phyloP scores from a whole-genome alignment of 192 early-diverging fungal species.

The Umbelopsis isabellina region DNA sequence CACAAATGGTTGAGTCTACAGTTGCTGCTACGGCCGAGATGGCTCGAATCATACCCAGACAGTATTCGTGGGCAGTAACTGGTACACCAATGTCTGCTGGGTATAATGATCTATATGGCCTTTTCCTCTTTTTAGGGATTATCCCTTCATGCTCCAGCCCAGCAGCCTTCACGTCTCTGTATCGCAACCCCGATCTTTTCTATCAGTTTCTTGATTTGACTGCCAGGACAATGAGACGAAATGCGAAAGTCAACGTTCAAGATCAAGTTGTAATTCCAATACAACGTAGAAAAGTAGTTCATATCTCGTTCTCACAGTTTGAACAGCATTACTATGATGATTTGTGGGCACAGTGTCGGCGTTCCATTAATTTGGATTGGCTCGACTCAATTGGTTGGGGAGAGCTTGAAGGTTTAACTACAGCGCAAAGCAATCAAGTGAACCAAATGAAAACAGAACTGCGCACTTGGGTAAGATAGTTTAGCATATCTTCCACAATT shows the following conservation, averaged over 20 bases:
- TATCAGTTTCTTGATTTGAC: slow-evolving; percentile 34
- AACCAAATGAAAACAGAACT: slow-evolving; percentile 30
- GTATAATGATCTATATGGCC: slow-evolving; percentile 54
- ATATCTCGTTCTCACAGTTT: slow-evolving; percentile 54
- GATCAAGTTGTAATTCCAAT: slow-evolving; percentile 58
- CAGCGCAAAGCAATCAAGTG: slow-evolving; percentile 10
- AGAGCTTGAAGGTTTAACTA: slow-evolving; percentile 1
- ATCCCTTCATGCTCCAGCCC: slow-evolving; percentile 40
- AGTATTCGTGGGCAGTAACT: slow-evolving; percentile 67
- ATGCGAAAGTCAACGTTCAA: slow-evolving; percentile 54
- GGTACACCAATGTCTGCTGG: slow-evolving; percentile 57
- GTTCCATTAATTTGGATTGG: slow-evolving; percentile 41
- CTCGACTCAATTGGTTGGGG: slow-evolving; percentile 22
- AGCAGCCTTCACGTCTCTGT: slow-evolving; percentile 26
- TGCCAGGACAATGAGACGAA: slow-evolving; percentile 55
- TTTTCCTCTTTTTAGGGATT: slow-evolving; percentile 53
- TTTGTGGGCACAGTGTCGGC: slow-evolving; percentile 47
- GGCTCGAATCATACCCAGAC: slow-evolving; percentile 57
- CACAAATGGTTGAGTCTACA: slow-evolving; percentile 65
- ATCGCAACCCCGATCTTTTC: slow-evolving; percentile 22
- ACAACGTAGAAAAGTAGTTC: slow-evolving; percentile 50
- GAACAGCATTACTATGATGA: slow-evolving; percentile 66
- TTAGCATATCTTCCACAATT: slow-evolving; percentile 25
- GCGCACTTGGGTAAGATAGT: slow-evolving; percentile 48
- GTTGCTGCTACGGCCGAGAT: slow-evolving; percentile 55